Evolutionary conservation across 2,329 filamentous ascomycete species (phyloP), one percentile per base, ranked within the genome.

Genomic region (Daldinia sp.): DNA sequence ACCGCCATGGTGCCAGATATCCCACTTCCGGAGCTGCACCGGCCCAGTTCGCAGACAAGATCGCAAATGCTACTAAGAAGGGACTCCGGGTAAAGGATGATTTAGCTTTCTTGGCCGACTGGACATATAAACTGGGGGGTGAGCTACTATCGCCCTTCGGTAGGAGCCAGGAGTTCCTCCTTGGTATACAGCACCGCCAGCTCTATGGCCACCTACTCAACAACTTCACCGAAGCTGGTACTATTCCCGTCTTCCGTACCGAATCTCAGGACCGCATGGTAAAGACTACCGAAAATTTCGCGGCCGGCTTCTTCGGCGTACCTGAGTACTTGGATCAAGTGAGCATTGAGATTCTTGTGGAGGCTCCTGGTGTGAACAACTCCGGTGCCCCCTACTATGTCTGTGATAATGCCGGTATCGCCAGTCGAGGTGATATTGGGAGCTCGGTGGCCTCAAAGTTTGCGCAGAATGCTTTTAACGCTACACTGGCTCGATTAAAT

Each of bases 151-250:
- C 78, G 6, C 78, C 79, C 20, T 81, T 81, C 69, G 80, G 80
- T 54, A 76, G 80, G 35, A 79, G 77, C 63, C 80, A 84, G 70
- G 77, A 79, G 57, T 83, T 83, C 69, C 70, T 81, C 12, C 76
- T 83, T 2, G 81, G 81, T 7, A 69, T 82, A 12, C 74, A 77
- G 59, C 77, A 82, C 64, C 79, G 81, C 15, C 78, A 82, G 67
- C 75, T 83, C n/a, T 83, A 80, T 50, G 78, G 81, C 6, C 74
- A 80, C 53, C 76, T 83, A 12, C 78, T 83, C 46, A 83, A 82
- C 67, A 83, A 83, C 73, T 83, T 83, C 64, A 79, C 77, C 37
- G 74, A 73, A 58, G 76, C 78, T 1, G 78, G 78, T 28, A 76
- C 79, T 4, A 72, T 82, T 50, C 81, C 81, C 20, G 79, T 82